Percentiles rank a stretch among this genome's conserved stretches.
phyloP scores from a whole-genome alignment of 257 asterid genomes.

The Linaria vulgaris region DNA sequence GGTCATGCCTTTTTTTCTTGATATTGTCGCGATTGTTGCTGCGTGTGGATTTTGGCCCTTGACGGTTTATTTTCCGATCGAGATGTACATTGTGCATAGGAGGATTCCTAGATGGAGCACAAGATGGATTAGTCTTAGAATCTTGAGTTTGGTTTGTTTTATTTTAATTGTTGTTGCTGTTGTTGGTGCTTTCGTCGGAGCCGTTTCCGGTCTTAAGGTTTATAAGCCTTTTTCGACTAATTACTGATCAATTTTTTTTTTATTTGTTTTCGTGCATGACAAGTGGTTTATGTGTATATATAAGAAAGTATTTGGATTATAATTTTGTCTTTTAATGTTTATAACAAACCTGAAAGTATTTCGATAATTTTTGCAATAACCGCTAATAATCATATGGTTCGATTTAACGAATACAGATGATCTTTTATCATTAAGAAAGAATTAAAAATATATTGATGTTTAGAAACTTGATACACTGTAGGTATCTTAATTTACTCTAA shows the following conservation, averaged over 20 bases:
- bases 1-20: conserved; percentile 39
- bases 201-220: conserved; percentile 44
- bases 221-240: conserved; percentile 46
- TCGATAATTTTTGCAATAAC: too few species aligned
- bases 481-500: too few species aligned
- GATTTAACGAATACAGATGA: too few species aligned
- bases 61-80: conserved; percentile 53
- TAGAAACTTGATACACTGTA: too few species aligned
- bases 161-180: conserved; percentile 53
- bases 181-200: conserved; percentile 58
- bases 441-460: too few species aligned
- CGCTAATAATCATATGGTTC: too few species aligned
- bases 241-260: conserved; percentile 12
- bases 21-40: background rate
- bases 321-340: too few species aligned
- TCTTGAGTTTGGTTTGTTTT: conserved; percentile 45
- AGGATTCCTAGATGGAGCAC: conserved; percentile 51
- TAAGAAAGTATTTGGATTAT: too few species aligned
- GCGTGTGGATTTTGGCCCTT: conserved; percentile 54
- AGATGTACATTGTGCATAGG: conserved; percentile 53
- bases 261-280: too few species aligned
- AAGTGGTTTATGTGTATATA: background rate
- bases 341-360: too few species aligned
- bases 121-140: conserved; percentile 47
- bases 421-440: too few species aligned